Evolutionary conservation across 1,284 basidiomycete genomes (phyloP).

Genomic region (Gomphus bonarii): DNA sequence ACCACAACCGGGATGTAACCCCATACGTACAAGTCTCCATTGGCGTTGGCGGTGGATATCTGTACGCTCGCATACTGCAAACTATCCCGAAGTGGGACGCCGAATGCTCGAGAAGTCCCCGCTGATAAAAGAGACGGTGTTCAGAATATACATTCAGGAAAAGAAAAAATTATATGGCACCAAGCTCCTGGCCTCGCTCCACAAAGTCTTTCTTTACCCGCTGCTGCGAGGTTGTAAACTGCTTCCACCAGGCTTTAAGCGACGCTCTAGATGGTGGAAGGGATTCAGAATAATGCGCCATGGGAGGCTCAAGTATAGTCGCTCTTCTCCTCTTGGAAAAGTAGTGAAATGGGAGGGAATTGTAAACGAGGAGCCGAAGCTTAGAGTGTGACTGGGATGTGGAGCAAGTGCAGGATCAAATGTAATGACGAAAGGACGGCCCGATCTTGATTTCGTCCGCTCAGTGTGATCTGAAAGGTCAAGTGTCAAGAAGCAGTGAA

Average conservation of each 20-base stretch:
- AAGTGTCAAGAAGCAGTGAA: not conserved
- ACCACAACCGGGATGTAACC: conserved; percentile 95
- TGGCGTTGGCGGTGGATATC: conserved; percentile 84
- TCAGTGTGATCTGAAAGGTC: not conserved
- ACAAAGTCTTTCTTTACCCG: conserved; percentile 39
- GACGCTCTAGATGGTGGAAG: conserved; percentile 45
- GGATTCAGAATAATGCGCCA: conserved; percentile 9
- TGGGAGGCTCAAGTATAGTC: not conserved
- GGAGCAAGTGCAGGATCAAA: not conserved
- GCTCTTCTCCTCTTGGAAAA: not conserved
- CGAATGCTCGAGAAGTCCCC: conserved; percentile 56
- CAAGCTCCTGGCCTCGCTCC: conserved; percentile 22
- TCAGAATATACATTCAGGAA: not conserved
- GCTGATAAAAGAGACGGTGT: conserved; percentile 5
- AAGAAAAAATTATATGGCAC: conserved; percentile 3
- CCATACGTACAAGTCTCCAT: conserved; percentile 80
- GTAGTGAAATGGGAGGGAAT: conserved; percentile 4
- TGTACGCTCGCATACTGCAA: conserved; percentile 86
- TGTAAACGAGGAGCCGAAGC: not conserved
- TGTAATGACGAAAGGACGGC: not conserved
- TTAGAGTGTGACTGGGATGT: not conserved
- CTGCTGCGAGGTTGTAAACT: conserved; percentile 58
- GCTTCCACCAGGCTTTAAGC: conserved; percentile 78
- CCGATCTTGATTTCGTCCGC: not conserved
- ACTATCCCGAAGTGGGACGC: conserved; percentile 74